phyloP scores from a whole-genome alignment of 805 yeast genomes.

The Geotrichum ghanense region DNA sequence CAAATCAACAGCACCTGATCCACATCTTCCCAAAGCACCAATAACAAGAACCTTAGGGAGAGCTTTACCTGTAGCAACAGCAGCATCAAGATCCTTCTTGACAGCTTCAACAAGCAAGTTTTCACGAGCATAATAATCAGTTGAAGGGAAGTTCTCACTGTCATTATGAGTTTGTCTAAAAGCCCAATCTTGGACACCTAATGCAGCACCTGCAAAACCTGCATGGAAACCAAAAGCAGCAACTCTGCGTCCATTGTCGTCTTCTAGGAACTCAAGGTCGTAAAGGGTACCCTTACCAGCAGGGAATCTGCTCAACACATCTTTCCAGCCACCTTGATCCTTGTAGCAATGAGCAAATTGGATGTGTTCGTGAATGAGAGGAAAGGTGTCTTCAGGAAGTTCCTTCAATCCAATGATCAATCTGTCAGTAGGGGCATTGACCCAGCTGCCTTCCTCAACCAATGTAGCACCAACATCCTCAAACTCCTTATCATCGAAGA shows the following conservation, averaged over 20 bases:
- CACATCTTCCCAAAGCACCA: conserved; percentile 98
- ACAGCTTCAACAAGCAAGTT: conserved; percentile 61
- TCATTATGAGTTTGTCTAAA: conserved; percentile 61
- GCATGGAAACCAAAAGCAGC: conserved; percentile 99
- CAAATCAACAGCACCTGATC: conserved; percentile 89
- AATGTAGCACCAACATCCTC: conserved; percentile 68
- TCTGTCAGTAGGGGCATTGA: conserved; percentile 78
- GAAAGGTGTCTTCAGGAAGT: conserved; percentile 85
- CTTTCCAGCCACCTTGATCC: conserved; percentile 95
- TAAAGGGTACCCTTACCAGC: conserved; percentile 84
- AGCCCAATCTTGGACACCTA: conserved; percentile 91
- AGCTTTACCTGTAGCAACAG: conserved; percentile 47
- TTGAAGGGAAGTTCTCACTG: conserved; percentile 62
- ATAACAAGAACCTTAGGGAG: conserved; percentile 73
- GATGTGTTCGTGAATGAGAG: conserved; percentile 88
- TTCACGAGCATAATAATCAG: conserved; percentile 77
- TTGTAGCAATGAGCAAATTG: conserved; percentile 99
- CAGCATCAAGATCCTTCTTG: conserved; percentile 43
- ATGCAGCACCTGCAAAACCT: conserved; percentile 99
- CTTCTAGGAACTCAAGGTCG: conserved; percentile 89
- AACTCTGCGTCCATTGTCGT: conserved; percentile 93
- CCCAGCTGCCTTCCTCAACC: conserved; percentile 93
- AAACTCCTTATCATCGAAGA: conserved; percentile 68
- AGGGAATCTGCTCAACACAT: conserved; percentile 80
- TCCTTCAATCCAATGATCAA: conserved; percentile 91